phyloP scores from a whole-genome alignment of 1,139 yeast species.

The Blastobotrys proliferans region DNA sequence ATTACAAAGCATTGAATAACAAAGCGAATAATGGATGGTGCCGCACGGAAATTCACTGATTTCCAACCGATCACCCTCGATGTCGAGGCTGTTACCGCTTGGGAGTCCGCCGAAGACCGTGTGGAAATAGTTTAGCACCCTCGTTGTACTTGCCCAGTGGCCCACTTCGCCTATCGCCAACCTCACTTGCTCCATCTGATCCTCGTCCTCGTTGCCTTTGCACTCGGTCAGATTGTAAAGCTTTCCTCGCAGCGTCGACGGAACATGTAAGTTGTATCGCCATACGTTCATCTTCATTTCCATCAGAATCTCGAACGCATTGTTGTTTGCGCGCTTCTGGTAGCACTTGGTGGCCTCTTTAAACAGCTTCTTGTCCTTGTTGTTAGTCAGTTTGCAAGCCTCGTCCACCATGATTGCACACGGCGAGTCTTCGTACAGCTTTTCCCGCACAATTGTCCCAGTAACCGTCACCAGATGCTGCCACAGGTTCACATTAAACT shows the following conservation, averaged over 20 bases:
- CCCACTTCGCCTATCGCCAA: constrained; percentile 7
- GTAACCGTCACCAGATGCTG: constrained; percentile 12
- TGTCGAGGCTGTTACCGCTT: constrained; percentile 7
- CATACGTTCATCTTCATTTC: constrained; percentile 12
- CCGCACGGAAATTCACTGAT: constrained; percentile 11
- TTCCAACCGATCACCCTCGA: constrained; percentile 7
- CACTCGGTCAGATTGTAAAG: constrained; percentile 5
- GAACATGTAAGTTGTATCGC: constrained; percentile 9
- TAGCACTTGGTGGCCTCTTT: constrained; percentile 8
- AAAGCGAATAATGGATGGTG: constrained; percentile 6
- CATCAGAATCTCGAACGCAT: constrained; percentile 10
- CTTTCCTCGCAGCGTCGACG: constrained; percentile 6
- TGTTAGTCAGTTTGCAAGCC: neutral
- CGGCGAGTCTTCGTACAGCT: constrained; percentile 9
- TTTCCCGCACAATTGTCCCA: constrained; percentile 11
- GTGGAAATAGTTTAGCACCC: constrained; percentile 9
- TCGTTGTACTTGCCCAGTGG: constrained; percentile 7
- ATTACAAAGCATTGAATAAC: constrained; percentile 7
- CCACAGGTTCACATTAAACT: constrained; percentile 6
- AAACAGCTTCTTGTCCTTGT: constrained; percentile 5
- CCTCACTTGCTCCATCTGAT: constrained; percentile 2
- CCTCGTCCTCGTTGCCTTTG: constrained; percentile 3
- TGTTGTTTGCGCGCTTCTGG: constrained; percentile 6
- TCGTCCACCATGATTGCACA: constrained; percentile 1
- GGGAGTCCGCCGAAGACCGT: constrained; percentile 12